Conservation (phyloP, 2,329 filamentous ascomycete species). For the Colletotrichum sansevieriae region DNA sequence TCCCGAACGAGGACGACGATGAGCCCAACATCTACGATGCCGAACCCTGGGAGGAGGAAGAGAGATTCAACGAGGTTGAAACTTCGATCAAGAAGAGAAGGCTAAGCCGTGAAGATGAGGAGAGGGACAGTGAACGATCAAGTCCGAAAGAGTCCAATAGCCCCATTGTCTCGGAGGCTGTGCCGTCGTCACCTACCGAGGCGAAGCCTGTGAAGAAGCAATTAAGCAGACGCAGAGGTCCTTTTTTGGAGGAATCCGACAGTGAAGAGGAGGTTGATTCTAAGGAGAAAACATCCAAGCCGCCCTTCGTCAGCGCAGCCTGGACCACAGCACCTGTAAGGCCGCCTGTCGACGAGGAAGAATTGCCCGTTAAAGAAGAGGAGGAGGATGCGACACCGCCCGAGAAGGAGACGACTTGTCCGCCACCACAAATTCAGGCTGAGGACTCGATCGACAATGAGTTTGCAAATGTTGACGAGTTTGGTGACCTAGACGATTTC, state of each 20-base stretch:
- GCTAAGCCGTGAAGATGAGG: constrained; percentile 48
- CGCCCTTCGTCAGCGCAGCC: not conserved
- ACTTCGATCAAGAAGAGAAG: constrained; percentile 58
- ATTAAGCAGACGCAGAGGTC: constrained; percentile 59
- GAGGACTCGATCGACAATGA: constrained; percentile 50
- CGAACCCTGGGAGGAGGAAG: constrained; percentile 29
- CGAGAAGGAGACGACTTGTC: constrained; percentile 39
- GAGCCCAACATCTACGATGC: constrained; percentile 28
- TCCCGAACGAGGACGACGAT: constrained; percentile 12
- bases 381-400: constrained; percentile 15
- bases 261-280: constrained; percentile 60
- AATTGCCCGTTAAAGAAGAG: not conserved
- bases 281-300: constrained; percentile 23
- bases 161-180: constrained; percentile 4
- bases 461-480: constrained; percentile 52
- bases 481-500: constrained; percentile 68
- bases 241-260: constrained; percentile 80
- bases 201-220: constrained; percentile 33
- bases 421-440: constrained; percentile 46
- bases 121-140: constrained; percentile 14
- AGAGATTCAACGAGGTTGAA: constrained; percentile 52
- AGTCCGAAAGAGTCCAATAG: constrained; percentile 13
- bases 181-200: constrained; percentile 22
- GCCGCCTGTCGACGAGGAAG: constrained; percentile 1
- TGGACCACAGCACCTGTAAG: not conserved